Conservation (phyloP, 208 protist species). For the Acanthamoeba healyi region DNA sequence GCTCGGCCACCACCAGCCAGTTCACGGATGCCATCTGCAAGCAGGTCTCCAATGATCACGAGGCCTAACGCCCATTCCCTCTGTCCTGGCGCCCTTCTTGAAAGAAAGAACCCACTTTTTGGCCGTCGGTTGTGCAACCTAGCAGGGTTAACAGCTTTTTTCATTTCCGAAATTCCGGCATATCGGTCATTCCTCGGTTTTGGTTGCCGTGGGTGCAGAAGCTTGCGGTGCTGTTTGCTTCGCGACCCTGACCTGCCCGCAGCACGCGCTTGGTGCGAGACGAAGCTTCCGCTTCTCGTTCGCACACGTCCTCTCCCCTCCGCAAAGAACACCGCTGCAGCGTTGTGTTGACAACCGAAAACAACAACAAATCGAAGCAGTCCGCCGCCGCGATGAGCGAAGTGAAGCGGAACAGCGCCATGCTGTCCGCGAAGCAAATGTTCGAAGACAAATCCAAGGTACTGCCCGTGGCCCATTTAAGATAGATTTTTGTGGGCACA, state of each 20-base stretch:
- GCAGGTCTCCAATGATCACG: background rate
- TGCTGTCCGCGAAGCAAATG: constrained; percentile 2
- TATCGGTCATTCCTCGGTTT: no score
- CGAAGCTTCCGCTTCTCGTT: no score
- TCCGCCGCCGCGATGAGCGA: background rate
- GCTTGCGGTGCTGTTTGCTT: no score
- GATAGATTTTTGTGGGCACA: background rate
- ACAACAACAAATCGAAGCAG: background rate
- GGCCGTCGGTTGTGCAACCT: no score
- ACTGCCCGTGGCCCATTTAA: background rate
- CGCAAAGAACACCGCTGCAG: no score
- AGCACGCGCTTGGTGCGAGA: no score
- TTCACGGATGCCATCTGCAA: constrained; percentile 19
- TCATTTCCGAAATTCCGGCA: no score
- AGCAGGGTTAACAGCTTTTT: no score
- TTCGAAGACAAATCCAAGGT: constrained; percentile 10
- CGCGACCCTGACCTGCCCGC: no score
- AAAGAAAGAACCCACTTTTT: no score
- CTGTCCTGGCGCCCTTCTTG: background rate
- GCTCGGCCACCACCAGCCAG: background rate
- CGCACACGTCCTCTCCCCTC: no score
- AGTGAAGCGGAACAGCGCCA: background rate
- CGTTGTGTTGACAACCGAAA: background rate
- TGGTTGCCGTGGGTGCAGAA: no score
- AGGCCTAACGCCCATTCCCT: background rate